Base-by-base conservation (phyloP, 768 basidiomycete genomes). In the Amanita rubescens region DNA sequence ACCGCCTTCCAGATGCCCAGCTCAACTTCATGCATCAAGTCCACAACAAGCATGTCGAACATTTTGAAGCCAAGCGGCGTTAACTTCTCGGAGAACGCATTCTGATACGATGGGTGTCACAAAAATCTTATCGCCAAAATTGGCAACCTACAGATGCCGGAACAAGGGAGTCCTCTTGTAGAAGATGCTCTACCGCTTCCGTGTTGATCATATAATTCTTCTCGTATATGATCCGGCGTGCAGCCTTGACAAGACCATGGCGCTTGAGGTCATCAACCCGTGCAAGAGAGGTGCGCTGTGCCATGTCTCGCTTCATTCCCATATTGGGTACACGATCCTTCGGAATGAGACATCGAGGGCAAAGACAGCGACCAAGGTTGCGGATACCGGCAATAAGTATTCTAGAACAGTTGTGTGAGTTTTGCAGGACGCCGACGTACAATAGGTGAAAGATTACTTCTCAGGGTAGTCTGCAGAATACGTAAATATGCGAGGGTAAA, bases 21-120 rank as follows among this genome's bases (percentile, higher is more conserved):
- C 39, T 72, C 68, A 51, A 71, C 56, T 52, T 73, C 70, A 51
- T 74, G 73, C 59, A 75, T 59, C 1, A 71, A 51, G 49, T 75
- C 72, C 12, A 67, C 62, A 0, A 67, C 65, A 0, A 71, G 53
- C 39, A 70, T 56, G 3, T 12, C 15, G 42, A 62, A 68, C 2
- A 69, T 45, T 24, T 71, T 53, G 42, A 70, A 61, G 3, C 55
- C 62, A 3, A 56, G 37, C 14, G 17, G 3, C 7, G 38, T 14
- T 1, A 71, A 51, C 0, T 49, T 52, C 8, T 59, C 33, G 0
- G 66, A 64, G 49, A 75, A 75, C 0, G 70, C 65, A 57, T 71
- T 75, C 72, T 75, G 54, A 32, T 38, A 19, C 12, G 49, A n/a
- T 10, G 41, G 12, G 5, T 34, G 34, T n/a, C 32, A 46, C 8